These are phyloP conservation scores for Epichloe typhina DNA, from an alignment of 2,329 filamentous ascomycete species.

Conservation along the genomic window DNA sequence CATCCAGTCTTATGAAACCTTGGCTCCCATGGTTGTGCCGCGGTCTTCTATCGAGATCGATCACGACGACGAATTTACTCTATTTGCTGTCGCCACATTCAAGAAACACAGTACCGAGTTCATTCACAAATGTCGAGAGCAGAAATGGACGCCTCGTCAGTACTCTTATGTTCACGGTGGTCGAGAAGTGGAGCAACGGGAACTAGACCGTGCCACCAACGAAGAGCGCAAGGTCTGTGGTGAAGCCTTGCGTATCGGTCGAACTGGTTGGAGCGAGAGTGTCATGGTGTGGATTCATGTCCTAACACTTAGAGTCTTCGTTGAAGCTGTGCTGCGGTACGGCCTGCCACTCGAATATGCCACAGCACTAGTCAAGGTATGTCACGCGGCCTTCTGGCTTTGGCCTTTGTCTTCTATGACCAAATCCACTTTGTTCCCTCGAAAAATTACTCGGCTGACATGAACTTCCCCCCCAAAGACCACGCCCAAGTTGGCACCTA, in stretches of 20 bases:
- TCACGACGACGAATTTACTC: conserved; percentile 76
- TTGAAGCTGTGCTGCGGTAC: conserved; percentile 95
- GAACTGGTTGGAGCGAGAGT: conserved; percentile 90
- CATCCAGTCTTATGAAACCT: conserved; percentile 73
- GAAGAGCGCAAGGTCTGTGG: conserved; percentile 90
- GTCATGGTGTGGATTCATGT: conserved; percentile 96
- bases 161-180: conserved; percentile 89
- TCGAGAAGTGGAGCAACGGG: conserved; percentile 75
- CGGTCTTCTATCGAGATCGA: conserved; percentile 70
- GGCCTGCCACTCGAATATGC: conserved; percentile 85
- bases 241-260: conserved; percentile 72
- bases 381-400: conserved; percentile 11
- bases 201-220: conserved; percentile 66
- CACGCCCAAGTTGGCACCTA: conserved; percentile 67
- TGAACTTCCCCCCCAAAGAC: conserved; percentile 39
- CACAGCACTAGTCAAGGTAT: conserved; percentile 70
- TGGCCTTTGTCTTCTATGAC: neutral
- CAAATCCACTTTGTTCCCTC: neutral
- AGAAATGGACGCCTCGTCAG: conserved; percentile 88
- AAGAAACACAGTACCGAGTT: conserved; percentile 86
- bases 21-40: conserved; percentile 85
- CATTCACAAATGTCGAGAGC: conserved; percentile 79
- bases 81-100: conserved; percentile 84
- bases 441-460: neutral
- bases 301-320: conserved; percentile 81